Percentiles rank a stretch among this genome's conserved stretches.
phyloP scores from a whole-genome alignment of 2,329 filamentous ascomycete genomes.

The Aspergillus sp. region DNA sequence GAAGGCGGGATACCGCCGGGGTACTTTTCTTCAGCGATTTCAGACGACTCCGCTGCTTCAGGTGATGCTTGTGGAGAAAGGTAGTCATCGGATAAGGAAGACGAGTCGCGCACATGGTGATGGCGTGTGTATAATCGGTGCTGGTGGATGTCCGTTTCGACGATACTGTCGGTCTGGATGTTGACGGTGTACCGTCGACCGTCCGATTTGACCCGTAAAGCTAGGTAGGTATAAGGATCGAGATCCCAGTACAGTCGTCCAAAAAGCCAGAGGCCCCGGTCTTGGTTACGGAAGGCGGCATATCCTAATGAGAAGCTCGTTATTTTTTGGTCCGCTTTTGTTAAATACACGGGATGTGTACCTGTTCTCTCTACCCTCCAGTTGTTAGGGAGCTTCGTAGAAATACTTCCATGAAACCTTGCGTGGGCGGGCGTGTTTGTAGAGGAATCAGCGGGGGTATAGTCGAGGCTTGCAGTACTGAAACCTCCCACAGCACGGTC shows the following conservation, averaged over 20 bases:
- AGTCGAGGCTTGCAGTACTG: conserved; percentile 72
- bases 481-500: conserved; percentile 85
- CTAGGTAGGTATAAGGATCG: conserved; percentile 84
- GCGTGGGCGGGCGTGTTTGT: conserved; percentile 61
- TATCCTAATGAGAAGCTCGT: conserved; percentile 62
- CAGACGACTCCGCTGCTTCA: conserved; percentile 23
- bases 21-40: conserved; percentile 24
- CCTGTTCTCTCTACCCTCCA: conserved; percentile 45
- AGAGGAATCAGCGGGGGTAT: conserved; percentile 51
- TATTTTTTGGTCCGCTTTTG: not conserved
- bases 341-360: conserved; percentile 17
- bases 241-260: conserved; percentile 85
- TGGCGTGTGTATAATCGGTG: conserved; percentile 69
- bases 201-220: conserved; percentile 84
- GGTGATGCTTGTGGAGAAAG: conserved; percentile 17
- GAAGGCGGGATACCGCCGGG: conserved; percentile 33
- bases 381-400: conserved; percentile 74
- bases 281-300: conserved; percentile 83
- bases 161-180: conserved; percentile 89
- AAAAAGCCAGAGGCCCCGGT: conserved; percentile 76
- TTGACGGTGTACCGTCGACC: conserved; percentile 93
- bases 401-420: conserved; percentile 85
- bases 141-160: conserved; percentile 94
- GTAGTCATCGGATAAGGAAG: conserved; percentile 9
- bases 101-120: conserved; percentile 32